Base-by-base conservation (phyloP, 2,329 filamentous ascomycete species). In the Fonsecaea monophora region DNA sequence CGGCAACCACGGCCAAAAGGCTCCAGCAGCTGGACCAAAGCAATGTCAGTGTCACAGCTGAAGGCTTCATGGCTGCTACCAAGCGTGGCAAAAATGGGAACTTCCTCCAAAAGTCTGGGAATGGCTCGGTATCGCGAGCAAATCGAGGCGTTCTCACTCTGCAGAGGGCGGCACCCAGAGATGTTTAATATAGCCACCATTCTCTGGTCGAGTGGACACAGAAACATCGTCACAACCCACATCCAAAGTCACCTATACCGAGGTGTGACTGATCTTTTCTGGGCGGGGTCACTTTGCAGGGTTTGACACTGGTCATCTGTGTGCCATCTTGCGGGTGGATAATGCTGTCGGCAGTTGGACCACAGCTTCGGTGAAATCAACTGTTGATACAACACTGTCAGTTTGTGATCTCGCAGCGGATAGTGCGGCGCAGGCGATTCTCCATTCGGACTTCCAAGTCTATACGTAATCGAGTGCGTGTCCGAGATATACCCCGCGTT, bases 401-500 rank as follows among this genome's bases (percentile, higher is more conserved):
- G 15, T 8, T n/a, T n/a, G 13, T 25, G 40, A 42, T 42, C 40
- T 42, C 5, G 15, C 7, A 42, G 4, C 40, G 40, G 40, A n/a
- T 42, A 42, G 8, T 10, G 8, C 40, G 40, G 40, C 40, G 40
- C 4, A 3, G 15, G 15, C 40, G 18, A 8, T 5, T n/a, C 13
- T 42, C 40, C 10, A n/a, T 2, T 18, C 7, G 13, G 2, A 42
- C 8, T n/a, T 5, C 40, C 8, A 42, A n/a, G 10, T 42, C 15
- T 25, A 25, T 25, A 6, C 15, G 18, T 42, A 42, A 5, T n/a
- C 1, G 40, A n/a, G 40, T 1, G 18, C 7, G 40, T 12, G 15
- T n/a, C 15, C 40, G 40, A 42, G 15, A 42, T 42, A 42, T 42
- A 42, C 40, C 40, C 40, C 40, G 40, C 40, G 40, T 42, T 42